Evolutionary conservation across 257 asterid genomes (phyloP), one percentile per base, ranked within the genome.

Genomic region (Penstemon eatonii): DNA sequence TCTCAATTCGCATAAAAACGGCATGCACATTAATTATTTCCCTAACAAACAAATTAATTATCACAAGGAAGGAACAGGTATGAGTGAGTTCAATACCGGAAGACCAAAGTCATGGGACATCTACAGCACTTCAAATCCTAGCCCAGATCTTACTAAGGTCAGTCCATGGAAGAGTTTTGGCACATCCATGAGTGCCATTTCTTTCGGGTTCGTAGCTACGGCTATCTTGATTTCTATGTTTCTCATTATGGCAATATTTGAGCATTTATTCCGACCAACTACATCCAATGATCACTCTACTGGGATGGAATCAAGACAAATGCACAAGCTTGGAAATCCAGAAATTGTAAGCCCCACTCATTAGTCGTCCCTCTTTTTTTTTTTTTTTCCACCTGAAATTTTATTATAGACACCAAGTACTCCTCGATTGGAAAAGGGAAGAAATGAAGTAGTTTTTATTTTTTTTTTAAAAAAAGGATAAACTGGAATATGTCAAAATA

Each of bases 131-230:
- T 61, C 83, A 72, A 84, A 67, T 60, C 80, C 83, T 7, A 83
- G 81, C 62, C 80, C 83, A 33, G 81, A 74, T 50, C 73, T 53
- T 7, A 75, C 58, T 59, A 70, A 56, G 60, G 85, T 76, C 19
- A 84, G 84, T 56, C 79, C 84, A 52, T 84, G 88, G 94, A 85
- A 79, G 59, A 84, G 83, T 69, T 81, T 80, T 5, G 96, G 91
- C 4, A 69, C 95, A 56, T 91, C 98, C 15, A 87, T 89, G 91
- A 83, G 84, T 54, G 96, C 96, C 66, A 76, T 92, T 79, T 87
- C 87, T 19, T 91, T 89, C 56, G 98, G 98, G 7, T 87, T 91
- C 46, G 94, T 91, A 1, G 98, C 96, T 0, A 92, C 98, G 5
- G 93, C 96, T 38, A 74, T 84, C 76, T 77, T 91, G 84, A 71